Conservation (phyloP, 441 rosid genomes). For the Jatropha multifida region DNA sequence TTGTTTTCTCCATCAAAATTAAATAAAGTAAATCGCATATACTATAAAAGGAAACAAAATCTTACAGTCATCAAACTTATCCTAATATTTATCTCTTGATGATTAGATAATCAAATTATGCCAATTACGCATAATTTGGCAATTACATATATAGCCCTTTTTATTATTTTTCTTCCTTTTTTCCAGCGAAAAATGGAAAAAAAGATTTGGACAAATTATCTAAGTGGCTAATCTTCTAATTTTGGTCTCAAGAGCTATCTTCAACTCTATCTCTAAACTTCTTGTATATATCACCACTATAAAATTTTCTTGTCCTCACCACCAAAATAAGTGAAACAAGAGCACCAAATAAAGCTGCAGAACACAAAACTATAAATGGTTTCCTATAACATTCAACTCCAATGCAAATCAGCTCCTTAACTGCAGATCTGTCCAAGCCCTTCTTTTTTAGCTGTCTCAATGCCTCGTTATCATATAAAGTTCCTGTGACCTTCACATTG, state of each 20-base stretch:
- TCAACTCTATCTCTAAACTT: conserved; percentile 51
- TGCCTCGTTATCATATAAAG: conserved; percentile 67
- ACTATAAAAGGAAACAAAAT: too few species aligned
- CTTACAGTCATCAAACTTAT: too few species aligned
- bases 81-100: too few species aligned
- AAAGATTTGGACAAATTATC: too few species aligned
- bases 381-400: conserved; percentile 62
- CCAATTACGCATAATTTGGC: too few species aligned
- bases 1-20: too few species aligned
- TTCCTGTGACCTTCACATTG: conserved; percentile 72
- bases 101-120: too few species aligned
- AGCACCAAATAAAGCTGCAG: conserved; percentile 60
- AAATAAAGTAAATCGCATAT: too few species aligned
- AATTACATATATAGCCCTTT: too few species aligned
- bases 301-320: conserved; percentile 62
- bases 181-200: too few species aligned
- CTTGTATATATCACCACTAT: conserved; percentile 71
- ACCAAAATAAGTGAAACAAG: conserved; percentile 61
- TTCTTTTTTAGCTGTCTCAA: conserved; percentile 43
- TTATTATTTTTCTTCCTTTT: too few species aligned
- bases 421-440: conserved; percentile 52
- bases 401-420: conserved; percentile 67
- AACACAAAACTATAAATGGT: conserved; percentile 56
- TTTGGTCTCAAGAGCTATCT: conserved; percentile 17
- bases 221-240: not conserved